Conservation (phyloP, 768 basidiomycete species). For the Crepidotus variabilis region DNA sequence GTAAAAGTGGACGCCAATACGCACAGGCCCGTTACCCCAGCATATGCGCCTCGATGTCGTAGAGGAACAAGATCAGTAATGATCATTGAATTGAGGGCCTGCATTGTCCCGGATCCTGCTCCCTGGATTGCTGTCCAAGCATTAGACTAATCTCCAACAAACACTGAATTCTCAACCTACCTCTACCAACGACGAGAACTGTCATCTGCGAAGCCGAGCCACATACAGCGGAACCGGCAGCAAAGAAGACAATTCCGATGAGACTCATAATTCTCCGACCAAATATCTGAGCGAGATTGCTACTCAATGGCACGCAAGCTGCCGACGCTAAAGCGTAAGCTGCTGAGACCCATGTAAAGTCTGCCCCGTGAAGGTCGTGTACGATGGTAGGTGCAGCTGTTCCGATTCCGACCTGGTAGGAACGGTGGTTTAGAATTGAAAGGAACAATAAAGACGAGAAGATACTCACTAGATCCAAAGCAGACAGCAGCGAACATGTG, state of each 20-base stretch:
- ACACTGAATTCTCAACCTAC: slow-evolving; percentile 9
- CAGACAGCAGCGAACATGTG: slow-evolving; percentile 10
- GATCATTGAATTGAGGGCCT: slow-evolving; percentile 35
- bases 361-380: slow-evolving; percentile 27
- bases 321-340: slow-evolving; percentile 40
- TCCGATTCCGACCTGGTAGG: slow-evolving; percentile 27
- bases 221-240: slow-evolving; percentile 38
- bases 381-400: slow-evolving; percentile 42
- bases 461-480: slow-evolving; percentile 14
- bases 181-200: slow-evolving; percentile 38
- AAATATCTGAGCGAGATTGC: slow-evolving; percentile 35
- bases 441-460: neutral
- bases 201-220: slow-evolving; percentile 38
- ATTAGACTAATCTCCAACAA: neutral
- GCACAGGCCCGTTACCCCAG: slow-evolving; percentile 33
- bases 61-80: slow-evolving; percentile 44
- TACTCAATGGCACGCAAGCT: slow-evolving; percentile 35
- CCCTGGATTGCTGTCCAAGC: slow-evolving; percentile 31
- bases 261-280: slow-evolving; percentile 33
- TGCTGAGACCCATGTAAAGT: slow-evolving; percentile 43
- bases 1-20: slow-evolving; percentile 3
- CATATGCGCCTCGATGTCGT: slow-evolving; percentile 36
- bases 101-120: slow-evolving; percentile 36
- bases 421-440: neutral
- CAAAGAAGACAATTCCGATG: slow-evolving; percentile 28